Conservation (phyloP, 2,329 filamentous ascomycete species). For the Aureobasidium sp. region DNA sequence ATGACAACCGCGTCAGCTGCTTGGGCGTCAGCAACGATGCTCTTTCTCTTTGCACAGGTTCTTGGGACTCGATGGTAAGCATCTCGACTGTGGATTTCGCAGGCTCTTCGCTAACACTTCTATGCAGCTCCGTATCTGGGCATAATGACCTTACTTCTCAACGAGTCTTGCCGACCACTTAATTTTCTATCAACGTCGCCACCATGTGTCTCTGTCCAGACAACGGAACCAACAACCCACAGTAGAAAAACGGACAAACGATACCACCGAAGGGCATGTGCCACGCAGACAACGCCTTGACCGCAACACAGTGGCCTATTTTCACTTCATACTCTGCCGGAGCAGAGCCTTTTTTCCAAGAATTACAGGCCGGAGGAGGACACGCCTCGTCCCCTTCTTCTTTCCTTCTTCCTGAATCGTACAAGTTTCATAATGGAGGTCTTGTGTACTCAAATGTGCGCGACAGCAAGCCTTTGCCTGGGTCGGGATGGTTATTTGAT, state of each 20-base stretch:
- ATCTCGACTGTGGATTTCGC: not conserved
- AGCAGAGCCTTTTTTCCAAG: slow-evolving; percentile 5
- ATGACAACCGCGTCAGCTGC: slow-evolving; percentile 98
- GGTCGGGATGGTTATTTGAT: slow-evolving; percentile 4
- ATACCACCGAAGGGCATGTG: slow-evolving; percentile 11
- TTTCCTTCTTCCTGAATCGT: slow-evolving; percentile 14
- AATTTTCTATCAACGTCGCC: not conserved
- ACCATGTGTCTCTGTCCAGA: not conserved
- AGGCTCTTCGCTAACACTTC: not conserved
- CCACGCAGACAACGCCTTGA: slow-evolving; percentile 7
- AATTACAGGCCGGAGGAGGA: not conserved
- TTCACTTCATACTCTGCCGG: slow-evolving; percentile 14
- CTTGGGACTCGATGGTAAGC: slow-evolving; percentile 90
- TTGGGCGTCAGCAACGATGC: slow-evolving; percentile 98
- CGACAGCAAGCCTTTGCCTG: slow-evolving; percentile 12
- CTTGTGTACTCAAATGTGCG: slow-evolving; percentile 10
- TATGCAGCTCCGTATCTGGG: slow-evolving; percentile 46
- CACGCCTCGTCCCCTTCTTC: slow-evolving; percentile 1
- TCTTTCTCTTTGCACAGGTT: slow-evolving; percentile 98
- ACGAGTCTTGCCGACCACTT: not conserved
- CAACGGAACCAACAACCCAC: not conserved
- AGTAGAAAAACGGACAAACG: not conserved
- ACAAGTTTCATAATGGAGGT: slow-evolving; percentile 12
- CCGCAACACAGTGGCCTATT: slow-evolving; percentile 11
- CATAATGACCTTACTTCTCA: slow-evolving; percentile 28